phyloP scores from a whole-genome alignment of 345 rosid species.

The Aurinia saxatilis region DNA sequence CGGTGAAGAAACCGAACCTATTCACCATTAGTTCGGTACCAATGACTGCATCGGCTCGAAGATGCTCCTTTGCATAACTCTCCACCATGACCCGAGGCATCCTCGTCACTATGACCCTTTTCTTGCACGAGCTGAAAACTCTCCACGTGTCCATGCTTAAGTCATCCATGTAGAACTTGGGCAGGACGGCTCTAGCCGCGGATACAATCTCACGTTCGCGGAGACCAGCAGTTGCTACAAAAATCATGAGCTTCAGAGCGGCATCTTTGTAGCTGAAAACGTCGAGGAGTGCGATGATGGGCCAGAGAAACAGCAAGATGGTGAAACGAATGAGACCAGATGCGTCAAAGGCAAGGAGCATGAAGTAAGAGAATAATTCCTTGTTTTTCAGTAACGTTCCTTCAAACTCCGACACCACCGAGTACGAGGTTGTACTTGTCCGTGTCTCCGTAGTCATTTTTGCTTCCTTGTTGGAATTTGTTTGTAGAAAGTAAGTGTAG shows the following conservation, averaged over 20 bases:
- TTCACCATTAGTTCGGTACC: slow-evolving; percentile 44
- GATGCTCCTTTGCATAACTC: slow-evolving; percentile 40
- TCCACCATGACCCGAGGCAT: no score
- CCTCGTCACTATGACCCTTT: no score
- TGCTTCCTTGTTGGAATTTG: neutral
- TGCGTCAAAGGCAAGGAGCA: no score
- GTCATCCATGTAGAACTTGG: no score
- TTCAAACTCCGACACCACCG: slow-evolving; percentile 54
- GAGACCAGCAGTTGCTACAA: slow-evolving; percentile 38
- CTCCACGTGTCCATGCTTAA: no score
- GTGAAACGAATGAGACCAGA: no score
- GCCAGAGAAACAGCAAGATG: slow-evolving; percentile 45
- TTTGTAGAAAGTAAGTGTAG: no score
- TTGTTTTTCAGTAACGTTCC: no score
- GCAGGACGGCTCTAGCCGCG: slow-evolving; percentile 50
- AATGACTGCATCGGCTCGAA: slow-evolving; percentile 48
- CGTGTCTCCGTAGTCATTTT: neutral
- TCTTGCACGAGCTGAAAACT: no score
- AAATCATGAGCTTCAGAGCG: slow-evolving; percentile 36
- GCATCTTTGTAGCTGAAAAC: slow-evolving; percentile 42
- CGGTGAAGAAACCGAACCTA: slow-evolving; percentile 45
- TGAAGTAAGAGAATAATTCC: no score
- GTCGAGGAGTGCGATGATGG: no score
- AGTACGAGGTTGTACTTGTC: slow-evolving; percentile 28
- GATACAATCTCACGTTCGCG: slow-evolving; percentile 37